These are phyloP conservation scores for Coemansia sp. DNA, from an alignment of 192 early-diverging fungal genomes.

Conservation along the genomic window DNA sequence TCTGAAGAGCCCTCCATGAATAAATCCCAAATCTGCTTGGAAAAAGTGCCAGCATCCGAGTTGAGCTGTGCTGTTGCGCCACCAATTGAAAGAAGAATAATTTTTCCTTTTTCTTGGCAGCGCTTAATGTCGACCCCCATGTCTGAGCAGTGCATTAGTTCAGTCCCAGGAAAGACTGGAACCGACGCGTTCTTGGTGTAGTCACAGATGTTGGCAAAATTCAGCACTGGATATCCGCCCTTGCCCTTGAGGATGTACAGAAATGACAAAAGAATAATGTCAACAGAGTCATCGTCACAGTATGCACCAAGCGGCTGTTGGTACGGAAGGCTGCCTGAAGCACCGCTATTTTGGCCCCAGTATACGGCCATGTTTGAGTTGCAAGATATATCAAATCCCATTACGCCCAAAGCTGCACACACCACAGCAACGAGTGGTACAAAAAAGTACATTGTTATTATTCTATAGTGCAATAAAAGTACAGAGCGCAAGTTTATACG, in stretches of 20 bases:
- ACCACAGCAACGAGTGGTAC: conserved; percentile 5
- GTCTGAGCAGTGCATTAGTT: conserved; percentile 68
- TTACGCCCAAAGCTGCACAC: conserved; percentile 8
- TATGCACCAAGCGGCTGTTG: conserved; percentile 59
- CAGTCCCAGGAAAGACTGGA: conserved; percentile 58
- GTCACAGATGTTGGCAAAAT: conserved; percentile 72
- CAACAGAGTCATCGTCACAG: conserved; percentile 56
- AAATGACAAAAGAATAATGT: conserved; percentile 65
- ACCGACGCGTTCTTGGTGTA: conserved; percentile 51
- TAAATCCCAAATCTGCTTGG: conserved; percentile 73
- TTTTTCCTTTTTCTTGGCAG: conserved; percentile 76
- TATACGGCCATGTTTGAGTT: conserved; percentile 61
- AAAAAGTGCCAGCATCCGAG: conserved; percentile 62
- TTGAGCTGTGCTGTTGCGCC: conserved; percentile 64
- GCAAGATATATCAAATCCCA: conserved; percentile 51
- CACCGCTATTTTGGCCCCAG: conserved; percentile 62
- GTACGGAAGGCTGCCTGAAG: conserved; percentile 39
- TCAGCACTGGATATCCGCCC: conserved; percentile 61
- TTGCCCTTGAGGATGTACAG: conserved; percentile 67
- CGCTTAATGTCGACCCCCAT: conserved; percentile 69
- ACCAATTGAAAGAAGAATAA: conserved; percentile 72
- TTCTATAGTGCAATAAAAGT: background rate
- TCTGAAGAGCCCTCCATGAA: conserved; percentile 67
- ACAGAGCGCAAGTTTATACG: background rate
- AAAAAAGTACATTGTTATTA: background rate